These are phyloP conservation scores for Zoysia matrella DNA, from an alignment of 202 grass and related monocot genomes.

Conservation along the genomic window DNA sequence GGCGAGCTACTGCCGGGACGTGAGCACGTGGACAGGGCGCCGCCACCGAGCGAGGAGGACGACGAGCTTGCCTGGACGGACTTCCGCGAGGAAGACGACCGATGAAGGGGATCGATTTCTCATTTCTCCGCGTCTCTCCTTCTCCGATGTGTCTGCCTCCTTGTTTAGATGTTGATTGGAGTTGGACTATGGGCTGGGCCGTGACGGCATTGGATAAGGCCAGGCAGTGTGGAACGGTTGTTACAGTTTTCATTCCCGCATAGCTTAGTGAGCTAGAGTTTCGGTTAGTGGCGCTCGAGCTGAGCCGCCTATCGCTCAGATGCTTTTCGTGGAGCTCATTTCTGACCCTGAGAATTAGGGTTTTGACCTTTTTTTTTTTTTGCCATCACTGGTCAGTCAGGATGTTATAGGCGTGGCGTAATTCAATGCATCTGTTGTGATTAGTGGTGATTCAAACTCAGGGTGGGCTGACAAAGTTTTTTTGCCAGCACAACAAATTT, in stretches of 20 bases:
- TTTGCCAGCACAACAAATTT: no score
- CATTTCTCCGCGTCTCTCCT: neutral
- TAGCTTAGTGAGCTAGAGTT: slow-evolving; percentile 43
- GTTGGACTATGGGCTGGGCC: no score
- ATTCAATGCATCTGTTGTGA: neutral
- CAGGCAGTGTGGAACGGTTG: no score
- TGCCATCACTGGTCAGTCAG: neutral
- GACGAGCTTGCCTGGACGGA: no score
- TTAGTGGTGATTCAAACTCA: neutral
- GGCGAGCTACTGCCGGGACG: no score
- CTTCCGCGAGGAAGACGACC: no score
- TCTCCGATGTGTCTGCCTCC: neutral
- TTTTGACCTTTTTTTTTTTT: slow-evolving; percentile 26
- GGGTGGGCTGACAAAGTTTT: no score
- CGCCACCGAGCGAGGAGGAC: no score
- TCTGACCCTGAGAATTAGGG: slow-evolving; percentile 41
- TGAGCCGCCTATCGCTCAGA: neutral
- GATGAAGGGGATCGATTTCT: no score
- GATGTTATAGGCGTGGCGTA: neutral
- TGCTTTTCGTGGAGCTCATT: neutral
- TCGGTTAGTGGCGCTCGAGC: neutral
- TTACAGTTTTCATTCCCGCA: neutral
- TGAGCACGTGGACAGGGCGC: no score
- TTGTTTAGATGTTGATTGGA: no score
- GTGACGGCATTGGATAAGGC: no score